phyloP scores from a whole-genome alignment of 2,329 filamentous ascomycete genomes.

The Paraphaeosphaeria sporulosa region DNA sequence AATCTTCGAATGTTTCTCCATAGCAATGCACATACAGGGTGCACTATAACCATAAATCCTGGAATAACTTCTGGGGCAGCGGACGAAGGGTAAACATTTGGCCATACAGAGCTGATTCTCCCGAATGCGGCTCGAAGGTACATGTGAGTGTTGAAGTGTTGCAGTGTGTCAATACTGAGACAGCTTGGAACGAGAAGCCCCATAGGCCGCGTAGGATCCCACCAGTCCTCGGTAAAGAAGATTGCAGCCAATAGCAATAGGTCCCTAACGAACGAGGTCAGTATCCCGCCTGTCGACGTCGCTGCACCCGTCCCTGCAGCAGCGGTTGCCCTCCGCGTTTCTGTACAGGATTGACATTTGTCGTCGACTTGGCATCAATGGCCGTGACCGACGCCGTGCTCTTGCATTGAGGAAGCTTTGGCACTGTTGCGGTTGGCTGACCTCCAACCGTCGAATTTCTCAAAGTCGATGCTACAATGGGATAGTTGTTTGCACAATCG shows the following conservation, averaged over 20 bases:
- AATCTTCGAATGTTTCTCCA: neutral
- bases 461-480: slow-evolving; percentile 20
- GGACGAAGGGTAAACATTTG: neutral
- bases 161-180: neutral
- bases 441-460: slow-evolving; percentile 19
- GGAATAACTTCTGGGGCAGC: neutral
- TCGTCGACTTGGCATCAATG: slow-evolving; percentile 11
- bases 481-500: slow-evolving; percentile 22
- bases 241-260: neutral
- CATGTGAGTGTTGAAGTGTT: neutral
- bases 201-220: neutral
- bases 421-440: slow-evolving; percentile 20
- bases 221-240: neutral
- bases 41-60: neutral
- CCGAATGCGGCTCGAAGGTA: neutral
- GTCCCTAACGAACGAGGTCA: neutral
- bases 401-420: slow-evolving; percentile 9
- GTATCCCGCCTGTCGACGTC: neutral
- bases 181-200: neutral
- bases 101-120: neutral
- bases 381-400: neutral
- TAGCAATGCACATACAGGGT: neutral
- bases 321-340: slow-evolving; percentile 4
- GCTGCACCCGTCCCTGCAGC: slow-evolving; percentile 11
- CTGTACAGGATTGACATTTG: neutral